These are phyloP conservation scores for Paecilomyces variotii DNA, from an alignment of 2,329 filamentous ascomycete genomes.

Conservation along the genomic window DNA sequence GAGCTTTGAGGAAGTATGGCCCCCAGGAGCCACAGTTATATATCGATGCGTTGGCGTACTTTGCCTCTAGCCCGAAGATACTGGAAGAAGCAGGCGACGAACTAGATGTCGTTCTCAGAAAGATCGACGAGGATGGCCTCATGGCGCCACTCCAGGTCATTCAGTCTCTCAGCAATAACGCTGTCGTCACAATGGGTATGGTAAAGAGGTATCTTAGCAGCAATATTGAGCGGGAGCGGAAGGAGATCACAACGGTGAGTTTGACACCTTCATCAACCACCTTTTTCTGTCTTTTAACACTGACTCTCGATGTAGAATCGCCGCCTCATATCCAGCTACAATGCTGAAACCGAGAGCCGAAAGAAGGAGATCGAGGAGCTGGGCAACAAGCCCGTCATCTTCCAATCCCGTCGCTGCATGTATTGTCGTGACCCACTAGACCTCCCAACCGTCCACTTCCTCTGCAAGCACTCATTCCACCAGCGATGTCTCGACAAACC, in stretches of 20 bases:
- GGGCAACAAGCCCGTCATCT: slow-evolving; percentile 71
- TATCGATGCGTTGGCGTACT: slow-evolving; percentile 83
- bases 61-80: slow-evolving; percentile 74
- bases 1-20: slow-evolving; percentile 84
- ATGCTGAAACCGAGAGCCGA: slow-evolving; percentile 72
- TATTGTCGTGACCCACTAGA: slow-evolving; percentile 73
- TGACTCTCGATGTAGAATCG: slow-evolving; percentile 51
- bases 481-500: slow-evolving; percentile 71
- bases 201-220: slow-evolving; percentile 86
- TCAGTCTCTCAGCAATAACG: slow-evolving; percentile 71
- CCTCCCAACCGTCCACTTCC: slow-evolving; percentile 84
- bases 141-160: slow-evolving; percentile 97
- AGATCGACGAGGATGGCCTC: slow-evolving; percentile 81
- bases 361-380: slow-evolving; percentile 71
- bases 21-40: slow-evolving; percentile 86
- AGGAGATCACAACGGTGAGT: slow-evolving; percentile 63
- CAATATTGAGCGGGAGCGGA: slow-evolving; percentile 80
- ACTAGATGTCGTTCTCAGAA: slow-evolving; percentile 67
- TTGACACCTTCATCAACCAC: neutral
- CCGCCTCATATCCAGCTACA: slow-evolving; percentile 73
- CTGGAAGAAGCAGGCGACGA: slow-evolving; percentile 84
- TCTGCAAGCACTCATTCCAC: slow-evolving; percentile 97
- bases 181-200: slow-evolving; percentile 94
- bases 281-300: slow-evolving; percentile 1
- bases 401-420: slow-evolving; percentile 82